Conservation (phyloP, 805 yeast species). For the Maudiozyma turicensis region DNA sequence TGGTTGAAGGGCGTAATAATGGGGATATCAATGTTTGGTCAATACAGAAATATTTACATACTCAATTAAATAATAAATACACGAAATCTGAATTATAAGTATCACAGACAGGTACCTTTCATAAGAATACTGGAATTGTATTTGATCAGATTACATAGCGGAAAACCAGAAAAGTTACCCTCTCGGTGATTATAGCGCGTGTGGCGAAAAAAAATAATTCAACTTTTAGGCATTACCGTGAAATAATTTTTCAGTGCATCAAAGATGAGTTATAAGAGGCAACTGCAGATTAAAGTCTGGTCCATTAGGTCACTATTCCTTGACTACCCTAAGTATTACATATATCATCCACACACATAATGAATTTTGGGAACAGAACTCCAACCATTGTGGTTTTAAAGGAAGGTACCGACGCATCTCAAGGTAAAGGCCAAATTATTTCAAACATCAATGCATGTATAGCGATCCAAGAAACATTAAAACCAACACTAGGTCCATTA, state of each 20-base stretch:
- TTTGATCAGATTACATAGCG: too few relatives aligned
- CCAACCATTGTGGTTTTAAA: slow-evolving; percentile 97
- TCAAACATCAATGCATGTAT: slow-evolving; percentile 94
- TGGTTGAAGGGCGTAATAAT: slow-evolving; percentile 51
- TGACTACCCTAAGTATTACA: not conserved
- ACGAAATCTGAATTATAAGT: not conserved
- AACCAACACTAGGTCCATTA: slow-evolving; percentile 92
- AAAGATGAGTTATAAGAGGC: too few relatives aligned
- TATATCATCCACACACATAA: slow-evolving; percentile 20
- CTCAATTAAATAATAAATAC: not conserved
- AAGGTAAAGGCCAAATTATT: slow-evolving; percentile 92
- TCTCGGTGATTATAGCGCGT: not conserved
- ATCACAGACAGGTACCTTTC: not conserved
- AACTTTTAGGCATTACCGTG: not conserved
- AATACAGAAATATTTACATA: slow-evolving; percentile 13
- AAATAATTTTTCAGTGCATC: not conserved
- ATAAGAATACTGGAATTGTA: not conserved
- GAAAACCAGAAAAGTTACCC: not conserved
- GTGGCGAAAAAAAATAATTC: slow-evolving; percentile 3
- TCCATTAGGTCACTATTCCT: not conserved
- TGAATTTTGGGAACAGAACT: slow-evolving; percentile 88
- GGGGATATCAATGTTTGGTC: slow-evolving; percentile 65
- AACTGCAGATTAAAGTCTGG: too few relatives aligned
- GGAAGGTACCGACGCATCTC: slow-evolving; percentile 96
- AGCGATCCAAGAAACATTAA: slow-evolving; percentile 92